A percentile compares a stretch with the other conserved stretches of the same genome.
These are phyloP conservation scores for Isabelozyma heimii DNA, from an alignment of 805 yeast species.

Conservation along the genomic window DNA sequence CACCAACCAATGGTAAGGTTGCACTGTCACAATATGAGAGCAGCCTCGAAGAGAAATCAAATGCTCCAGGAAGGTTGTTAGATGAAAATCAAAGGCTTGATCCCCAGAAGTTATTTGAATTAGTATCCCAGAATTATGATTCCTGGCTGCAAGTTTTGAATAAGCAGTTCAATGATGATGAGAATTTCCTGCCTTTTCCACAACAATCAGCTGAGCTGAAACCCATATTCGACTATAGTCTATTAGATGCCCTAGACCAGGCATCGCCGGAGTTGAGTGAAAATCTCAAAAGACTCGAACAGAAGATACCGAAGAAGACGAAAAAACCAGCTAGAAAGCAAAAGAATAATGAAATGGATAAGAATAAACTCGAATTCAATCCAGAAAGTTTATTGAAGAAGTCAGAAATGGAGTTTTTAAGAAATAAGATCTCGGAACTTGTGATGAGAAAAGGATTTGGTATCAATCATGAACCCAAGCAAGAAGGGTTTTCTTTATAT, in stretches of 20 bases:
- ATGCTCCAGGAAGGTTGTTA: not conserved
- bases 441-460: conserved; percentile 12
- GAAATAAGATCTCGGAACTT: conserved; percentile 23
- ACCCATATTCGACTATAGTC: conserved; percentile 24
- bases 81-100: conserved; percentile 8
- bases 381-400: conserved; percentile 15
- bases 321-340: not conserved
- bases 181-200: conserved; percentile 28
- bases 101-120: conserved; percentile 26
- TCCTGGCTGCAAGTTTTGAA: conserved; percentile 35
- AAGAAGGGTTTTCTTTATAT: conserved; percentile 28
- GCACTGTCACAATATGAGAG: not conserved
- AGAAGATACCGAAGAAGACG: not conserved
- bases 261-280: conserved; percentile 17
- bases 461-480: conserved; percentile 2
- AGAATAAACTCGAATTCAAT: not conserved
- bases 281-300: not conserved
- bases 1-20: not conserved
- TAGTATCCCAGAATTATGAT: conserved; percentile 35
- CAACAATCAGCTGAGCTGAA: conserved; percentile 10
- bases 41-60: not conserved
- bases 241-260: conserved; percentile 28
- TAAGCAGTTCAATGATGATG: conserved; percentile 21
- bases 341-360: not conserved
- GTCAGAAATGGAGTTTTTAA: conserved; percentile 25